Evolutionary conservation across 1,284 basidiomycete genomes (phyloP).

Genomic region (Abortiporus biennis): DNA sequence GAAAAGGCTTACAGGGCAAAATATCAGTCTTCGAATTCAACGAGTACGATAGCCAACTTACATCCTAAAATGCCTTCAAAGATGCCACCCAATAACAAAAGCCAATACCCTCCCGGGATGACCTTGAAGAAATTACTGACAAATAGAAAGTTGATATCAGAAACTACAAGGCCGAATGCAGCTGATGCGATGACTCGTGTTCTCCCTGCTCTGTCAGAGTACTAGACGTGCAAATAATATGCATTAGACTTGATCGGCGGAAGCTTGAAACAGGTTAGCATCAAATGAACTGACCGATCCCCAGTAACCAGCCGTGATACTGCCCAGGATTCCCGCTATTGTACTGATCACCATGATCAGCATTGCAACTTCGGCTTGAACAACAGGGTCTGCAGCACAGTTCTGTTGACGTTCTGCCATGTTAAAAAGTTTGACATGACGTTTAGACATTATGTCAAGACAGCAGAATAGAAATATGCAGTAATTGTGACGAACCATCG

Average conservation of each 20-base stretch:
- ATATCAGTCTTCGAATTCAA: neutral
- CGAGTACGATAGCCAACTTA: conserved; percentile 31
- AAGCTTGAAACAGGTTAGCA: neutral
- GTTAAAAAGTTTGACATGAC: neutral
- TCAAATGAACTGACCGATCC: conserved; percentile 48
- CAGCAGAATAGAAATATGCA: neutral
- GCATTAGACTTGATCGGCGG: neutral
- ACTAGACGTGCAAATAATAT: no score
- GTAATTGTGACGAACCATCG: neutral
- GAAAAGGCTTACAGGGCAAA: neutral
- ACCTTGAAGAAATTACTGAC: conserved; percentile 53
- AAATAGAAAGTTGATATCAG: conserved; percentile 63
- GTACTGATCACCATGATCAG: conserved; percentile 48
- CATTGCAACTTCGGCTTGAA: conserved; percentile 67
- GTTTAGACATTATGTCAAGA: neutral
- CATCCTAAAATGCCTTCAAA: conserved; percentile 80
- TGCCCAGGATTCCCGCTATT: conserved; percentile 65
- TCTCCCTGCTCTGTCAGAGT: conserved; percentile 82
- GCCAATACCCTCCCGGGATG: conserved; percentile 79
- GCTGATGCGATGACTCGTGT: conserved; percentile 59
- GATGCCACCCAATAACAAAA: conserved; percentile 65
- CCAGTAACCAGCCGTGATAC: conserved; percentile 83
- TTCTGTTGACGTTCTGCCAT: conserved; percentile 14
- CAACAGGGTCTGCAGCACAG: conserved; percentile 68
- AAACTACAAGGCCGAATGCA: conserved; percentile 56